Conservation (phyloP, 140 eudicot species). For the Anethum foeniculum region DNA sequence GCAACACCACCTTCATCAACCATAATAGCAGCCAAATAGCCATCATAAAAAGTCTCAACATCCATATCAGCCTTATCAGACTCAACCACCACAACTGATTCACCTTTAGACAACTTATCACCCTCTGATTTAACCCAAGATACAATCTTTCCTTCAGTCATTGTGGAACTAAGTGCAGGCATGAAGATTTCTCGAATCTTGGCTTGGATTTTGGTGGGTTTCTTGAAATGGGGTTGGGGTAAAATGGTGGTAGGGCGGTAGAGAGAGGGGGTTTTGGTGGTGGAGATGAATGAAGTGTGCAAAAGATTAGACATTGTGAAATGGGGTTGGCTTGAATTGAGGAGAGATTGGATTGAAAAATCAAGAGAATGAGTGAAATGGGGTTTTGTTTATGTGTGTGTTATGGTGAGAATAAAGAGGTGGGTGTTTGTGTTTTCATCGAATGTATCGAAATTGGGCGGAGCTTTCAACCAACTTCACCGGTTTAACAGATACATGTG, state of each 20-base stretch:
- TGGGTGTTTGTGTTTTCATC: slow-evolving; percentile 20
- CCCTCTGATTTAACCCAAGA: slow-evolving; percentile 95
- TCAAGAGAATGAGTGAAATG: background rate
- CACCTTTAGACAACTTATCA: slow-evolving; percentile 83
- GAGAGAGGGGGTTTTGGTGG: slow-evolving; percentile 32
- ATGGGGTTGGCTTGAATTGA: background rate
- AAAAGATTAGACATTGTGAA: slow-evolving; percentile 62
- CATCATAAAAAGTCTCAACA: slow-evolving; percentile 94
- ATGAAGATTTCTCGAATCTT: slow-evolving; percentile 92
- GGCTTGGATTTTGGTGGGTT: slow-evolving; percentile 35
- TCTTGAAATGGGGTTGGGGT: slow-evolving; percentile 10
- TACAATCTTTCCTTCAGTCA: slow-evolving; percentile 97
- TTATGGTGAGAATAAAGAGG: slow-evolving; percentile 10
- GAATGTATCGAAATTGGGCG: slow-evolving; percentile 61
- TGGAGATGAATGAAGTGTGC: slow-evolving; percentile 57
- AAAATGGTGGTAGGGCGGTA: slow-evolving; percentile 24
- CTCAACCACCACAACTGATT: slow-evolving; percentile 87
- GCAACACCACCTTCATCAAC: slow-evolving; percentile 89
- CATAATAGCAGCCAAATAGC: slow-evolving; percentile 80
- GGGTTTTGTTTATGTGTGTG: background rate
- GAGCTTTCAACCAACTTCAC: slow-evolving; percentile 62
- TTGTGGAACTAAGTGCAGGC: slow-evolving; percentile 98
- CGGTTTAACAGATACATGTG: slow-evolving; percentile 19
- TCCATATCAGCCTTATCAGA: slow-evolving; percentile 99
- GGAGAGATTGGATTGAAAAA: background rate